Conservation (phyloP, 108 stramenopile species). For the Skeletonema costatum region DNA sequence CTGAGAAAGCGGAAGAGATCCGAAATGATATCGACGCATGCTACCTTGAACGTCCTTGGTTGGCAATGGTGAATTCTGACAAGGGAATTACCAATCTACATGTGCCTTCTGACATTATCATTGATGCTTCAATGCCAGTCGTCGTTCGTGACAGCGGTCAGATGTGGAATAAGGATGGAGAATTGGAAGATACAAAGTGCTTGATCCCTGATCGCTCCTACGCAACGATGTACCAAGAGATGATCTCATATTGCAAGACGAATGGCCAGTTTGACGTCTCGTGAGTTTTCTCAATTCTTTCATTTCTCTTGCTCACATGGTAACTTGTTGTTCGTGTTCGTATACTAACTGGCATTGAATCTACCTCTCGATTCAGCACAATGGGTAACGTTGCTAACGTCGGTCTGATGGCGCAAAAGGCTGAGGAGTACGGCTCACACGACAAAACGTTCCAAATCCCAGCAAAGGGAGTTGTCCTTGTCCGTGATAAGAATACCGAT, state of each 20-base stretch:
- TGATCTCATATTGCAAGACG: constrained; percentile 83
- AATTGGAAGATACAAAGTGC: constrained; percentile 93
- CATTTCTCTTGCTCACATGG: background rate
- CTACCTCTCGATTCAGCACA: constrained; percentile 25
- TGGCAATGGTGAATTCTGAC: constrained; percentile 93
- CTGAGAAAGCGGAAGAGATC: constrained; percentile 64
- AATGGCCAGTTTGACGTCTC: constrained; percentile 91
- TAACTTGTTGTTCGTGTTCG: background rate
- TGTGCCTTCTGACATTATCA: constrained; percentile 78
- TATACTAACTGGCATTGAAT: background rate
- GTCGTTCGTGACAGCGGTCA: constrained; percentile 91
- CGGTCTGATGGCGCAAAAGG: constrained; percentile 94
- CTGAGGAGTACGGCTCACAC: constrained; percentile 94
- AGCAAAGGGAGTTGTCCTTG: constrained; percentile 67
- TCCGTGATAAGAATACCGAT: constrained; percentile 75
- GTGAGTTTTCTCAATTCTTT: constrained; percentile 10
- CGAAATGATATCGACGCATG: constrained; percentile 81
- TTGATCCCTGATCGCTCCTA: constrained; percentile 92
- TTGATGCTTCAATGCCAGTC: constrained; percentile 94
- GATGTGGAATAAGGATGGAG: constrained; percentile 93
- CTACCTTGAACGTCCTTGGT: constrained; percentile 85
- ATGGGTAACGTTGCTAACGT: constrained; percentile 88
- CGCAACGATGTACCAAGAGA: constrained; percentile 92
- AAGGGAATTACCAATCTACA: constrained; percentile 93
- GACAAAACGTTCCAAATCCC: constrained; percentile 93